Conservation (phyloP, 2,329 filamentous ascomycete genomes). For the Arthrobotrys musiformis region DNA sequence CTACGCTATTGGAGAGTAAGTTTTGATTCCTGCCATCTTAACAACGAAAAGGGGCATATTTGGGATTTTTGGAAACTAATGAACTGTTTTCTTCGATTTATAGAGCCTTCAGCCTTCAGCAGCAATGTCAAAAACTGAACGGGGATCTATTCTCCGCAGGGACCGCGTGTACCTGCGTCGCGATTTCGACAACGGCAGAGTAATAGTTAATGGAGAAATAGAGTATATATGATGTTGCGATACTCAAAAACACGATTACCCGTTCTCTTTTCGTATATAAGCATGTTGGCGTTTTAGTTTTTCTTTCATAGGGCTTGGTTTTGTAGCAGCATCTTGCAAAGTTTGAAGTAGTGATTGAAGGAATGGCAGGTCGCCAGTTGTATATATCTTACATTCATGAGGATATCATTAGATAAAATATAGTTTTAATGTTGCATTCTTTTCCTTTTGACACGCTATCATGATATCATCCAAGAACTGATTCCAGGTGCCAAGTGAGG, state of each 20-base stretch:
- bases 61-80: not conserved
- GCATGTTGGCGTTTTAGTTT: not conserved
- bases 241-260: not conserved
- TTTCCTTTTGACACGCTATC: not conserved
- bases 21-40: not conserved
- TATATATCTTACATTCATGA: not conserved
- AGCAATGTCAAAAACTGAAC: not conserved
- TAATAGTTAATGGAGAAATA: not conserved
- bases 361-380: not conserved
- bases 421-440: conserved; percentile 6
- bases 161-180: conserved; percentile 49
- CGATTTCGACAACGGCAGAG: conserved; percentile 18
- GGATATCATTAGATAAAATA: not conserved
- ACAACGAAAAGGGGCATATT: too few relatives aligned
- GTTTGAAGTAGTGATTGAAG: not conserved
- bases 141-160: conserved; percentile 16
- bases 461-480: not conserved
- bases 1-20: conserved; percentile 52
- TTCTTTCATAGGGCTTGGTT: not conserved
- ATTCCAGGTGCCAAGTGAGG: not conserved
- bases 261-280: not conserved
- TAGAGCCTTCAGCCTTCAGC: conserved; percentile 34
- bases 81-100: not conserved
- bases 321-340: not conserved
- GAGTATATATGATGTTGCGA: not conserved